Evolutionary conservation across 2,329 filamentous ascomycete species (phyloP), one percentile per base, ranked within the genome.

Genomic region (Sclerotinia spermophila): DNA sequence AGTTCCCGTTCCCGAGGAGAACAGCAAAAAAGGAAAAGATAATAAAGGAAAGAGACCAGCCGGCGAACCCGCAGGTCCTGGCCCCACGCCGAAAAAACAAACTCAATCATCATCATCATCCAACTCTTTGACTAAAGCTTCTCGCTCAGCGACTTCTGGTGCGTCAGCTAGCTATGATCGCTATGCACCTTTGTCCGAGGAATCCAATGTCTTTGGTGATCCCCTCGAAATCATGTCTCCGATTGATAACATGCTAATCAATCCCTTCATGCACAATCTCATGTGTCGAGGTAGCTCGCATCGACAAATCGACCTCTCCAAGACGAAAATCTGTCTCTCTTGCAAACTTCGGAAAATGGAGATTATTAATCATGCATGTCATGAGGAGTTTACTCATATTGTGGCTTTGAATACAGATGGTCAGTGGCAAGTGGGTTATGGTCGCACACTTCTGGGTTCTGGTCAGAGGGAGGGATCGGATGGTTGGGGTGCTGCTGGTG

Each of bases 261-360:
- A 51, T 5, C 45, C 45, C 10, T 69, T 48, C 68, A 69, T 69
- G 68, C 48, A 62, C 21, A 69, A 69, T n/a, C 68, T 55, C 35
- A 62, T 53, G 5, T 69, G 68, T 56, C 35, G 53, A 1, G 53
- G 38, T 2, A 19, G 19, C 33, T 11, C n/a, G 4, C n/a, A 59
- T 38, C 68, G 53, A 24, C 38, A 55, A 6, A 8, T 67, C 7
- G 61, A 67, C 33, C 2, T 35, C 17, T 13, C 3, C 7, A 56
- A 51, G 17, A 30, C 42, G 2, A 64, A 70, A 44, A 70, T 70
- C 17, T 70, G 68, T 33, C 5, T 40, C 15, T 5, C 2, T 3
- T 67, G 62, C 62, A 66, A 67, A n/a, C 1, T 5, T 2, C 27
- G 17, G 19, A 70, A 70, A 21, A 17, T 44, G 51, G 11, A 42